These are phyloP conservation scores for Lachnellula arida DNA, from an alignment of 2,329 filamentous ascomycete genomes.

Conservation along the genomic window DNA sequence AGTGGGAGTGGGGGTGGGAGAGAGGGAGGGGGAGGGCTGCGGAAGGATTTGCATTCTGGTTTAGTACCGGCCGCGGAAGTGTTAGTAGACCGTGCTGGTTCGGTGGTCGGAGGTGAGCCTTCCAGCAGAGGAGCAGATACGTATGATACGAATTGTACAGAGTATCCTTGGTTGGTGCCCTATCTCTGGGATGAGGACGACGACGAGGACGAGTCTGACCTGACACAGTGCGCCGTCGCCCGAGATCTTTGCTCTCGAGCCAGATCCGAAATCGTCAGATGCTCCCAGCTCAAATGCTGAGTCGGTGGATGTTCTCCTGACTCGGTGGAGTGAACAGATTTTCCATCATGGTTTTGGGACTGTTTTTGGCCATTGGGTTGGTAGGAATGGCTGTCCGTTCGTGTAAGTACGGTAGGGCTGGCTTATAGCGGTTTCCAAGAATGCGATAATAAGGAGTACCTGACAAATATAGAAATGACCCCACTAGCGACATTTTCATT, in stretches of 20 bases:
- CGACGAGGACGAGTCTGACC: no score
- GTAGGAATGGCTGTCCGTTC: conserved; percentile 39
- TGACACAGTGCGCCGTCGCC: no score
- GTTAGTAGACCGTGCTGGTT: not conserved
- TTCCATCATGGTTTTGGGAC: conserved; percentile 31
- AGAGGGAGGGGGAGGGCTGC: not conserved
- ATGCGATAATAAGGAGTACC: not conserved
- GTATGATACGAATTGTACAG: not conserved
- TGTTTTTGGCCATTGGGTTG: conserved; percentile 41
- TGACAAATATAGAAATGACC: not conserved
- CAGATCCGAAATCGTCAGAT: not conserved
- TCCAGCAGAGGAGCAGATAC: not conserved
- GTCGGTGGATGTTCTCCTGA: not conserved
- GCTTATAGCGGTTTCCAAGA: not conserved
- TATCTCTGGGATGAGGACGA: no score
- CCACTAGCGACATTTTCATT: not conserved
- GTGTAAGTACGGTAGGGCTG: conserved; percentile 28
- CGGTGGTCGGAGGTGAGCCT: not conserved
- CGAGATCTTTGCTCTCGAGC: not conserved
- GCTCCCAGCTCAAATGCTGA: not conserved
- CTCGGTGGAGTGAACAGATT: not conserved
- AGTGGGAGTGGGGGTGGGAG: no score
- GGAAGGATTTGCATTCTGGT: not conserved
- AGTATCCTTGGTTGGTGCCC: no score
- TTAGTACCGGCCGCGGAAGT: not conserved